Conservation (phyloP, 2,329 filamentous ascomycete species). For the Colletotrichum tropicale region DNA sequence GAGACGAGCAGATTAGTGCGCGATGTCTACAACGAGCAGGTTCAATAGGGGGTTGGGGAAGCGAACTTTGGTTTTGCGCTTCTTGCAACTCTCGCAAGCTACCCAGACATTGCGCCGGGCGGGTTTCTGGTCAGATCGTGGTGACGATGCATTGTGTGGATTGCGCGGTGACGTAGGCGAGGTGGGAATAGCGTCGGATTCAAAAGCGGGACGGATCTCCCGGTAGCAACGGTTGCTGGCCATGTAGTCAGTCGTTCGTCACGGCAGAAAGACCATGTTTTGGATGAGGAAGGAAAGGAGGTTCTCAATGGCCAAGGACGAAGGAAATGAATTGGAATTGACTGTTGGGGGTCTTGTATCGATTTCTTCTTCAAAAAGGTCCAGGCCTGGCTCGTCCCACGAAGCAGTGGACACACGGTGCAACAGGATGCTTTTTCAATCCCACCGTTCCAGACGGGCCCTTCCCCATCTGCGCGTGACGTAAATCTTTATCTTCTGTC, state of each 20-base stretch:
- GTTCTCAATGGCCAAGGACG: not conserved
- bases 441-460: not conserved
- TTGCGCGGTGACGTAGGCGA: not conserved
- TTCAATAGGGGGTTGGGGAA: not conserved
- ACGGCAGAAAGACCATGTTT: not conserved
- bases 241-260: not conserved
- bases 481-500: not conserved
- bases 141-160: not conserved
- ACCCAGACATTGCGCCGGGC: not conserved
- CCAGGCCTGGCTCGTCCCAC: not conserved
- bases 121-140: not conserved
- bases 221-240: not conserved
- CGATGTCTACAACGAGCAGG: not conserved
- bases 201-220: not conserved
- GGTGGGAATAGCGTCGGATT: not conserved
- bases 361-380: not conserved
- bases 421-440: not conserved
- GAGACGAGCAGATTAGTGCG: not conserved
- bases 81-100: not conserved
- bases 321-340: not conserved
- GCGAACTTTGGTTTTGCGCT: slow-evolving; percentile 1
- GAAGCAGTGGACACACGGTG: not conserved
- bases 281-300: not conserved
- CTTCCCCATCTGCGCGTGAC: not conserved
- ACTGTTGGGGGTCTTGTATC: not conserved